These are phyloP conservation scores for Mucor plumbeus DNA, from an alignment of 371 early-diverging fungal species.

Conservation along the genomic window DNA sequence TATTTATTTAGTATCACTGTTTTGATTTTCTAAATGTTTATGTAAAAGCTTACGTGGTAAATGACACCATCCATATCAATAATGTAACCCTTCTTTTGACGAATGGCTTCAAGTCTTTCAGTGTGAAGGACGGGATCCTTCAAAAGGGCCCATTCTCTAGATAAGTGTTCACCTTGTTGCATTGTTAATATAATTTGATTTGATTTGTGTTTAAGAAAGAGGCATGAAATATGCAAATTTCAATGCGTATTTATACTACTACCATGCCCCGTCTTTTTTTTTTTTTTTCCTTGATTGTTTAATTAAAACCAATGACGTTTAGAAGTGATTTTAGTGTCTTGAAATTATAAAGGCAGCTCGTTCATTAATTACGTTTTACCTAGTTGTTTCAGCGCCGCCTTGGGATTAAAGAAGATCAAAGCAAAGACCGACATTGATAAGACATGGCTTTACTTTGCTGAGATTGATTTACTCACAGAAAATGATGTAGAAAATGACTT, in stretches of 20 bases:
- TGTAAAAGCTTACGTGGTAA: conserved; percentile 54
- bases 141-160: conserved; percentile 46
- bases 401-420: background rate
- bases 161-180: conserved; percentile 21
- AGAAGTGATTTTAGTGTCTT: background rate
- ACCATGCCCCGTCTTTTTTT: background rate
- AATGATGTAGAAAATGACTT: conserved; percentile 5
- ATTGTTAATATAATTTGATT: background rate
- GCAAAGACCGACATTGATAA: conserved; percentile 1
- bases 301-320: background rate
- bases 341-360: background rate
- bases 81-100: conserved; percentile 64
- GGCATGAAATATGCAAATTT: background rate
- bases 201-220: too few species aligned
- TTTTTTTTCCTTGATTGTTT: background rate
- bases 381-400: background rate
- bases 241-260: background rate
- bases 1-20: background rate
- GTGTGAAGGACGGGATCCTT: conserved; percentile 45
- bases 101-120: conserved; percentile 56
- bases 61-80: conserved; percentile 77
- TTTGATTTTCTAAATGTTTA: background rate
- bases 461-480: background rate
- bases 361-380: conserved; percentile 1
- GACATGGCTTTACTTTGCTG: background rate